These are phyloP conservation scores for Solanum paucissectum DNA, from an alignment of 257 asterid genomes.

Conservation along the genomic window DNA sequence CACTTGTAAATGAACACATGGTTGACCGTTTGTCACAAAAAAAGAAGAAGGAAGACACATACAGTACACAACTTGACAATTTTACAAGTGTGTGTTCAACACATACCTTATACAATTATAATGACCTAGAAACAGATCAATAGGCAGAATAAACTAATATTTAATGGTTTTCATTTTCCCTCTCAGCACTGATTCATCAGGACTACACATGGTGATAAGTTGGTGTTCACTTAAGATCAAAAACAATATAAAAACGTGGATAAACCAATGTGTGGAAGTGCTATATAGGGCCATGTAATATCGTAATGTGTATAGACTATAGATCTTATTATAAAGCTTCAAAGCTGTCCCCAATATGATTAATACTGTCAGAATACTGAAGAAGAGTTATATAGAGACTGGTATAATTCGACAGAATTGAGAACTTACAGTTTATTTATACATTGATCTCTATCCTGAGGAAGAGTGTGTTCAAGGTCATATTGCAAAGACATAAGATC, in stretches of 20 bases:
- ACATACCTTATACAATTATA: neutral
- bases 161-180: neutral
- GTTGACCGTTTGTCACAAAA: neutral
- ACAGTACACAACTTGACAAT: neutral
- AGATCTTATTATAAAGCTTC: neutral
- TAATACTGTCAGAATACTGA: neutral
- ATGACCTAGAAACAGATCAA: neutral
- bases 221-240: neutral
- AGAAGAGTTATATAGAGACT: neutral
- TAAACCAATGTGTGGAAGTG: neutral
- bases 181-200: neutral
- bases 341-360: neutral
- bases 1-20: neutral
- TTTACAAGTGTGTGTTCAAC: neutral
- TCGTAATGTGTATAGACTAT: neutral
- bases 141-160: neutral
- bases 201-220: neutral
- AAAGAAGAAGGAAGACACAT: neutral
- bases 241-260: neutral
- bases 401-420: neutral
- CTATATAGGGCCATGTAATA: neutral
- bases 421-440: conserved; percentile 81
- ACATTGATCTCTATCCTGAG: conserved; percentile 87
- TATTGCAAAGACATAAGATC: conserved; percentile 77
- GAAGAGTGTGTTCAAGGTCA: conserved; percentile 93